phyloP scores from a whole-genome alignment of 306 rosid species.

The Cercis canadensis region DNA sequence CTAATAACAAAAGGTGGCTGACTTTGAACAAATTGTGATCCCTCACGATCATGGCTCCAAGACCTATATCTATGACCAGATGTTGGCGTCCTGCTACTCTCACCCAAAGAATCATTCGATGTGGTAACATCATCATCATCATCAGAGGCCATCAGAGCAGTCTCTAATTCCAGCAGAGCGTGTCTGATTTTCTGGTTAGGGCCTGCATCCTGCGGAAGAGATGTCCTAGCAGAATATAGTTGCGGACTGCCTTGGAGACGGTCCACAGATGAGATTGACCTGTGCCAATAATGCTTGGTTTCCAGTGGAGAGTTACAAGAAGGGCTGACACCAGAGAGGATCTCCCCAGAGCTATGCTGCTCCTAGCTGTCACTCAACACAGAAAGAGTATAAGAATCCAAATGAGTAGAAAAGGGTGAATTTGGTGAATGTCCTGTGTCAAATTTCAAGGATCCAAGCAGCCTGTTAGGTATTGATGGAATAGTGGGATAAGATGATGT shows the following conservation, averaged over 20 bases:
- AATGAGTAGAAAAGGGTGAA: conserved; percentile 60
- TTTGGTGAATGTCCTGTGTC: conserved; percentile 71
- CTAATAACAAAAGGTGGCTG: conserved; percentile 49
- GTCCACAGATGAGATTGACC: conserved; percentile 48
- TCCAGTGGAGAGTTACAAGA: conserved; percentile 61
- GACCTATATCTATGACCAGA: conserved; percentile 49
- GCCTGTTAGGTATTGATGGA: conserved; percentile 59
- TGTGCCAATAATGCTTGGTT: conserved; percentile 47
- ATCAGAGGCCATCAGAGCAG: conserved; percentile 86
- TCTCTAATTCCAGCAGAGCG: conserved; percentile 73
- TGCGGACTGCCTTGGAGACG: conserved; percentile 41
- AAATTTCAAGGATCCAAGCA: conserved; percentile 67
- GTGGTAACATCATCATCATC: conserved; percentile 52
- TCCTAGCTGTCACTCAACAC: conserved; percentile 66
- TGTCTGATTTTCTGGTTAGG: conserved; percentile 50
- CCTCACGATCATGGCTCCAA: conserved; percentile 56
- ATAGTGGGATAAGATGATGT: conserved; percentile 58
- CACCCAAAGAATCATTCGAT: conserved; percentile 49
- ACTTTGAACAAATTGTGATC: conserved; percentile 45
- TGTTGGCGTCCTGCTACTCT: conserved; percentile 40
- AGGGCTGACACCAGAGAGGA: conserved; percentile 63
- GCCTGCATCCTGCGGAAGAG: conserved; percentile 50
- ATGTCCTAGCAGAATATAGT: conserved; percentile 46
- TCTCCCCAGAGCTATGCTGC: conserved; percentile 63
- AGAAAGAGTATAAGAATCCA: conserved; percentile 66